phyloP scores from a whole-genome alignment of 2,329 filamentous ascomycete genomes.

The Cladorrhinum sp. region DNA sequence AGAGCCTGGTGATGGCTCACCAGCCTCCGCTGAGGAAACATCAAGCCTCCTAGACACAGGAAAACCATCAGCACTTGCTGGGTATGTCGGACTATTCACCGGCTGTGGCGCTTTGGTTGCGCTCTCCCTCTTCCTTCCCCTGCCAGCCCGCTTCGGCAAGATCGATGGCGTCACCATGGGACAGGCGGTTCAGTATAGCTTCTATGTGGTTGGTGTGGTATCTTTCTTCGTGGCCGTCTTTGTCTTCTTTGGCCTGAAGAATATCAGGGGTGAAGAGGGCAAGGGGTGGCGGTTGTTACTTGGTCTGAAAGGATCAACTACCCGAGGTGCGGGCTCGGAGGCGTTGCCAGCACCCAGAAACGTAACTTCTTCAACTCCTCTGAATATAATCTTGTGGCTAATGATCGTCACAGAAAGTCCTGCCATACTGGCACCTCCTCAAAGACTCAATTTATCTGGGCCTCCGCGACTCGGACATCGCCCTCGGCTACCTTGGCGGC shows the following conservation, averaged over 20 bases:
- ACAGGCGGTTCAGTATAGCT: conserved; percentile 75
- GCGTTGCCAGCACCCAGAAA: conserved; percentile 11
- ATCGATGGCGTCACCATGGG: conserved; percentile 68
- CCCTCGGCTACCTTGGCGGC: conserved; percentile 84
- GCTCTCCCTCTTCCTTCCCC: conserved; percentile 75
- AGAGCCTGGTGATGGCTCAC: conserved; percentile 13
- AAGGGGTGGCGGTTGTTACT: conserved; percentile 67
- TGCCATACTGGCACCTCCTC: conserved; percentile 60
- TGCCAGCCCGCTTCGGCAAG: conserved; percentile 75
- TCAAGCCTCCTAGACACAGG: too few species aligned
- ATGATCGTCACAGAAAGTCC: conserved; percentile 33
- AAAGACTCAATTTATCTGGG: conserved; percentile 65
- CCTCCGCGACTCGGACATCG: conserved; percentile 72
- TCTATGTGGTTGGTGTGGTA: conserved; percentile 77
- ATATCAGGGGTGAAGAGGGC: conserved; percentile 67
- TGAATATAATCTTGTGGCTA: not conserved
- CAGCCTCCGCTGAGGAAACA: too few species aligned
- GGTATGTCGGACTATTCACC: conserved; percentile 87
- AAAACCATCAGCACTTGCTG: conserved; percentile 67
- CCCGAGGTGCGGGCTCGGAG: conserved; percentile 14
- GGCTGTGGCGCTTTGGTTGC: conserved; percentile 88
- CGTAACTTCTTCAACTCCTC: conserved; percentile 12
- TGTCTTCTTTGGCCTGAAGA: conserved; percentile 74
- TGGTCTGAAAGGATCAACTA: conserved; percentile 35
- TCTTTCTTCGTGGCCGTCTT: conserved; percentile 69